phyloP scores from a whole-genome alignment of 1,139 yeast species.

The Taphrina populina region DNA sequence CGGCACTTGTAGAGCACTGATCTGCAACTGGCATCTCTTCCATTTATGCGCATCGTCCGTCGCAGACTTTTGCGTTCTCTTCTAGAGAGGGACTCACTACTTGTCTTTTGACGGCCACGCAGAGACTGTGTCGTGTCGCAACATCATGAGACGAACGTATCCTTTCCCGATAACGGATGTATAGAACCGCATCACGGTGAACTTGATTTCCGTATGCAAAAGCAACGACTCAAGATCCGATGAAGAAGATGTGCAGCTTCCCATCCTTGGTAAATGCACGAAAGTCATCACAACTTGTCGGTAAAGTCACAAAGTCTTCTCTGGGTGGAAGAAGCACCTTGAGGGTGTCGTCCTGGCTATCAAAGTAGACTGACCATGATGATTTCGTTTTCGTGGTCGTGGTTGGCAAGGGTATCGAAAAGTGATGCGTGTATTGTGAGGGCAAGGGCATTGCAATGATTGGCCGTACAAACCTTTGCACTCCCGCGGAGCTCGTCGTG shows the following conservation, averaged over 20 bases:
- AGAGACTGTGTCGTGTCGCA: too few species aligned
- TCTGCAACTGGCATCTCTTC: too few species aligned
- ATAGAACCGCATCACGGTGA: too few species aligned
- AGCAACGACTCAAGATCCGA: too few species aligned
- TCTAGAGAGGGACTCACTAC: too few species aligned
- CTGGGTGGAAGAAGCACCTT: slow-evolving; percentile 8
- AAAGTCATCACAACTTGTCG: slow-evolving; percentile 1
- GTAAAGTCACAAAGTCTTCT: slow-evolving; percentile 2
- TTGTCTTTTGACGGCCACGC: too few species aligned
- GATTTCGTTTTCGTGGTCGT: not conserved
- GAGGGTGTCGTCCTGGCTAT: not conserved
- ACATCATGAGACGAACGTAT: too few species aligned
- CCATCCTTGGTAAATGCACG: slow-evolving; percentile 16
- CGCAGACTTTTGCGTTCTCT: too few species aligned
- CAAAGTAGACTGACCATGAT: slow-evolving; percentile 25
- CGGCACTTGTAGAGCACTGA: too few species aligned
- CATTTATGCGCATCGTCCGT: too few species aligned
- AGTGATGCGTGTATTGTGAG: slow-evolving; percentile 13
- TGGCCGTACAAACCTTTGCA: not conserved
- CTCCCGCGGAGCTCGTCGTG: not conserved
- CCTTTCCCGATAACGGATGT: too few species aligned
- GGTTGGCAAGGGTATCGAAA: slow-evolving; percentile 6
- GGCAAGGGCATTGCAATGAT: slow-evolving; percentile 14
- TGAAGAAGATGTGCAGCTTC: slow-evolving; percentile 4
- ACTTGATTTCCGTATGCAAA: too few species aligned